Percentiles rank a stretch among this genome's conserved stretches.
Conservation (phyloP, 352 stramenopile genomes). For the Pythium guiyangense region DNA sequence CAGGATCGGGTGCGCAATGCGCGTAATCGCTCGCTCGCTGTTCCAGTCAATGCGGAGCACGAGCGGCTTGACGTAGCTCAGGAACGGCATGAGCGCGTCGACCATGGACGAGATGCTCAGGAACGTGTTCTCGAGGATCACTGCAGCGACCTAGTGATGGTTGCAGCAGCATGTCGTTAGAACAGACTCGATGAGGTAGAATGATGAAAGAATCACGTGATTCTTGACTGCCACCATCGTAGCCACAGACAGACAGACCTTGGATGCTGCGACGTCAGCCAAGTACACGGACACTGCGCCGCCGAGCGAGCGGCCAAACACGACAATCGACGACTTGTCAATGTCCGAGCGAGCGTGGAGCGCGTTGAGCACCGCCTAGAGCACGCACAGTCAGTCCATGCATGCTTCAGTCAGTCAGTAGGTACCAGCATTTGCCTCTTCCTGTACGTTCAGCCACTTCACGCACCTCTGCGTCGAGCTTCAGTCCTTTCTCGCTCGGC, state of each 20-base stretch:
- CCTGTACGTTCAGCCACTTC: background rate
- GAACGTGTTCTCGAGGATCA: constrained; percentile 96
- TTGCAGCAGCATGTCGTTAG: too few relatives aligned
- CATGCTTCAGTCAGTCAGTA: constrained; percentile 2
- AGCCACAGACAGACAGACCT: constrained; percentile 22
- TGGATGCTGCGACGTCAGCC: constrained; percentile 65
- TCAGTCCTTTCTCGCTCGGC: constrained; percentile 86
- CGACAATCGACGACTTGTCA: constrained; percentile 83
- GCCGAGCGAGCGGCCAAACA: constrained; percentile 91
- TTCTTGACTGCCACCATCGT: too few relatives aligned
- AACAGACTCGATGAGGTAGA: background rate
- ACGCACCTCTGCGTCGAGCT: constrained; percentile 87
- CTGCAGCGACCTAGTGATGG: constrained; percentile 58
- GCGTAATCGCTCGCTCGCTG: constrained; percentile 54
- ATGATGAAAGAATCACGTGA: too few relatives aligned
- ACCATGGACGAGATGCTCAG: constrained; percentile 92
- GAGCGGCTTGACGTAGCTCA: constrained; percentile 87
- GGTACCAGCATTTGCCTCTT: background rate
- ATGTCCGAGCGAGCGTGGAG: constrained; percentile 71
- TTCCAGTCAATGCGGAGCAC: constrained; percentile 92
- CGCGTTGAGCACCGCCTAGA: constrained; percentile 67
- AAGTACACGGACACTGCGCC: constrained; percentile 91
- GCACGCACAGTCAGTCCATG: background rate
- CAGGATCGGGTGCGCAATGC: constrained; percentile 80
- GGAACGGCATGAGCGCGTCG: constrained; percentile 89